Conservation (phyloP, 2,329 filamentous ascomycete genomes). For the Mycosphaerella arachidis region DNA sequence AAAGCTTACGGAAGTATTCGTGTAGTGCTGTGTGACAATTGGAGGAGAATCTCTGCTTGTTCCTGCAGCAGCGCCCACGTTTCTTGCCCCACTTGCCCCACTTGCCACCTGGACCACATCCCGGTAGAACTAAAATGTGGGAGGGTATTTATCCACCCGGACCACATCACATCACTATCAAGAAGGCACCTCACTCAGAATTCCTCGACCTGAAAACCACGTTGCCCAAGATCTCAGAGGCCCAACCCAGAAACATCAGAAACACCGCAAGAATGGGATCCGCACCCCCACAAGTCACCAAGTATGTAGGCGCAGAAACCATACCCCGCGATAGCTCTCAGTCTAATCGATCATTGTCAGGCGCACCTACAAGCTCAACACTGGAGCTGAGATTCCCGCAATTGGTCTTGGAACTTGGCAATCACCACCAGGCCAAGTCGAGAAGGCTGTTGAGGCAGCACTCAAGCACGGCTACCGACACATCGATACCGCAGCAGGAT, state of each 20-base stretch:
- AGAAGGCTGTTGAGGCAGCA: constrained; percentile 65
- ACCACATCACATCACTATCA: not conserved
- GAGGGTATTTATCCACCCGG: not conserved
- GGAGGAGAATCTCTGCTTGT: not conserved
- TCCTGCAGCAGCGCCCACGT: not conserved
- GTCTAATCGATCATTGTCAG: constrained; percentile 1
- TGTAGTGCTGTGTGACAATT: not conserved
- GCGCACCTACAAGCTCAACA: constrained; percentile 50
- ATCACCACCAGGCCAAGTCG: constrained; percentile 64
- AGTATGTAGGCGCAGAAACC: constrained; percentile 6
- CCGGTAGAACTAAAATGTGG: not conserved
- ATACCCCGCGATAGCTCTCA: not conserved
- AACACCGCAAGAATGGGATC: constrained; percentile 12
- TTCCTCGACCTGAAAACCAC: not conserved
- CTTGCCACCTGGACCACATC: not conserved
- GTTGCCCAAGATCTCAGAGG: not conserved
- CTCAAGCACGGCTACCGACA: constrained; percentile 56
- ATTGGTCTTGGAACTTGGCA: constrained; percentile 78
- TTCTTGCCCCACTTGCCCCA: not conserved
- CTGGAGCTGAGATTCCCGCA: constrained; percentile 69
- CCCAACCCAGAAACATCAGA: not conserved
- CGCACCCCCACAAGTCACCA: constrained; percentile 41
- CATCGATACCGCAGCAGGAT: constrained; percentile 68
- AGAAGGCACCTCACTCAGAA: not conserved
- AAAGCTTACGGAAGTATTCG: not conserved